Percentiles rank a stretch among this genome's conserved stretches.
Conservation (phyloP, 225 moss, liverwort and hornwort species). For the Marchantia polymorpha region DNA sequence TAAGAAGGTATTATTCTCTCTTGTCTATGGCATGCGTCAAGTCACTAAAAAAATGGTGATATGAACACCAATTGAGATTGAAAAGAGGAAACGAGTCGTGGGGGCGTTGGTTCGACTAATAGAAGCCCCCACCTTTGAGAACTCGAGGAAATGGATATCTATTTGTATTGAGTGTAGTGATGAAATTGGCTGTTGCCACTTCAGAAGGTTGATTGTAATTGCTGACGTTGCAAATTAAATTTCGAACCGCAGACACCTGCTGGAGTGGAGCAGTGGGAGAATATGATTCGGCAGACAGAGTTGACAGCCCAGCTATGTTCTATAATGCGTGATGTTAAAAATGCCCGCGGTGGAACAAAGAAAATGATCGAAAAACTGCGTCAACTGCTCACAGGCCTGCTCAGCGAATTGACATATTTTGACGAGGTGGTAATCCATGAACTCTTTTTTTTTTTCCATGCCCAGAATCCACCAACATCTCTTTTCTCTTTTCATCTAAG, state of each 20-base stretch:
- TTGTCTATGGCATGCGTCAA: not conserved
- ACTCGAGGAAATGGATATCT: too few species aligned
- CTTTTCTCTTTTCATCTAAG: not conserved
- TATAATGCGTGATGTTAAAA: constrained; percentile 93
- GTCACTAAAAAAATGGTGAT: too few species aligned
- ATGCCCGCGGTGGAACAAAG: constrained; percentile 71
- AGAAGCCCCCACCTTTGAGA: too few species aligned
- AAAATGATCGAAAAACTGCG: constrained; percentile 93
- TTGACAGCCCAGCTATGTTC: constrained; percentile 83
- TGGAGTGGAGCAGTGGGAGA: constrained; percentile 83
- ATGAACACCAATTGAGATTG: too few species aligned
- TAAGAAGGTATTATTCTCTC: constrained; percentile 51
- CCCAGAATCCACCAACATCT: not conserved
- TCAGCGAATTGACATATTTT: constrained; percentile 85
- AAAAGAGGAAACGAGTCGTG: too few species aligned
- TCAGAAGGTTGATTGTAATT: too few species aligned
- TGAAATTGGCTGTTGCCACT: too few species aligned
- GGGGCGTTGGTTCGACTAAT: too few species aligned
- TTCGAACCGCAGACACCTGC: constrained; percentile 31
- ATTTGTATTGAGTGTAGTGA: too few species aligned
- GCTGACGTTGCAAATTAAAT: not conserved
- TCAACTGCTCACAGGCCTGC: constrained; percentile 73
- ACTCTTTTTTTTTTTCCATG: not conserved
- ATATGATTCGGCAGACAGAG: constrained; percentile 74
- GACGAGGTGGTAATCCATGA: constrained; percentile 55